Evolutionary conservation across 1,284 basidiomycete species (phyloP), one percentile per base, ranked within the genome.

Genomic region (Trichosporon sp.): DNA sequence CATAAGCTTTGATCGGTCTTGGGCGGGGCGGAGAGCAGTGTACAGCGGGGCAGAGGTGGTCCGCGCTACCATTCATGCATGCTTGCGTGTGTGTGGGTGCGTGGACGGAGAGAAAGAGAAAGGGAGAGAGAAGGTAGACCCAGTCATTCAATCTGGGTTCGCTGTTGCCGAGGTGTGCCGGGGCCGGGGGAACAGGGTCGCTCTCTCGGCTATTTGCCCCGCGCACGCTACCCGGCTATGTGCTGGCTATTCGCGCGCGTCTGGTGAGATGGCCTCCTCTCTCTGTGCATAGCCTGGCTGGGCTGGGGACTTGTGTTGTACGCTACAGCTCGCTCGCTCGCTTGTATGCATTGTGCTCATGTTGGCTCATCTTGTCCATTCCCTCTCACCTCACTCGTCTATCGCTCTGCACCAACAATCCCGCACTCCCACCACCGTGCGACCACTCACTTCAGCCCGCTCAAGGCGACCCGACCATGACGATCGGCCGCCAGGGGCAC

Each of bases 211-310:
- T 54, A 54, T 54, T 54, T 54, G 14, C 49, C 29, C 25, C 25
- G 25, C 49, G 27, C 49, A n/a, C 25, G 25, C 49, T 54, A 54
- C 49, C 49, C 49, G 49, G 49, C 49, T 54, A 54, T 54, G 49
- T 54, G 16, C 25, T n/a, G 49, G 49, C 49, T n/a, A 54, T 54
- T n/a, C 25, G 21, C 25, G 46, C 23, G 11, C 23, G 9, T 14
- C 44, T 46, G 44, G 2, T n/a, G n/a, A n/a, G n/a, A n/a, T n/a
- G n/a, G n/a, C n/a, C n/a, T n/a, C n/a, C n/a, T n/a, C n/a, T n/a
- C 21, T 52, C 49, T 19, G 49, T 29, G 16, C 25, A 14, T 52
- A n/a, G n/a, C n/a, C n/a, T n/a, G n/a, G n/a, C n/a, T n/a, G n/a
- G n/a, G n/a, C n/a, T n/a, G n/a, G n/a, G n/a, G n/a, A n/a, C n/a